Evolutionary conservation across 139 green algal species (phyloP).

Genomic region (Chlamydomonas eustigma): DNA sequence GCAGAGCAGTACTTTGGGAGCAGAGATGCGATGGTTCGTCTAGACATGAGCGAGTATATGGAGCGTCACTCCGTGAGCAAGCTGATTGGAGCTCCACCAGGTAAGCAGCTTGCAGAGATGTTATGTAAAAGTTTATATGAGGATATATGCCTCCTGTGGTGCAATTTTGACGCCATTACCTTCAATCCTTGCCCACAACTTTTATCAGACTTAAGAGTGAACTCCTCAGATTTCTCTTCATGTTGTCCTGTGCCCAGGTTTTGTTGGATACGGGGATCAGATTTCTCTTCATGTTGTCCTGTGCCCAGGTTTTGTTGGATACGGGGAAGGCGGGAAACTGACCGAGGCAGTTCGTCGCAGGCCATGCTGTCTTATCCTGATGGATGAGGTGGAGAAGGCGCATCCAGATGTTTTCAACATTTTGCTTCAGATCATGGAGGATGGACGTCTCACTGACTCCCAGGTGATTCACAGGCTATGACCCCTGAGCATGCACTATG

Average conservation of each 20-base stretch:
- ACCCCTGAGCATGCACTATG: too few relatives aligned
- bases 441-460: conserved; percentile 88
- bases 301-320: conserved; percentile 90
- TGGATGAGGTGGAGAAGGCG: conserved; percentile 99
- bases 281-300: not conserved
- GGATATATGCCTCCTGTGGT: too few relatives aligned
- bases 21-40: conserved; percentile 74
- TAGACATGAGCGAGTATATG: conserved; percentile 99
- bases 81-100: conserved; percentile 87
- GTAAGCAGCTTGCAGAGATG: conserved; percentile 3
- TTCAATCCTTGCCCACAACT: too few relatives aligned
- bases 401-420: conserved; percentile 99
- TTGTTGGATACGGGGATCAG: conserved; percentile 97
- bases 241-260: conserved; percentile 57
- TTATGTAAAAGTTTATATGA: too few relatives aligned
- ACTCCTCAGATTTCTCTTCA: not conserved
- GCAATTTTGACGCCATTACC: too few relatives aligned
- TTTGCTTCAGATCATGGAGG: conserved; percentile 95
- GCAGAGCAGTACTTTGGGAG: conserved; percentile 65
- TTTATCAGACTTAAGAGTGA: too few relatives aligned
- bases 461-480: too few relatives aligned
- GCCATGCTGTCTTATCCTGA: conserved; percentile 84
- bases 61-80: conserved; percentile 83
- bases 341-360: conserved; percentile 85
- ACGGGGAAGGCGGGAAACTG: conserved; percentile 95